phyloP scores from a whole-genome alignment of 768 basidiomycete genomes.

The Tylopilus sp. region DNA sequence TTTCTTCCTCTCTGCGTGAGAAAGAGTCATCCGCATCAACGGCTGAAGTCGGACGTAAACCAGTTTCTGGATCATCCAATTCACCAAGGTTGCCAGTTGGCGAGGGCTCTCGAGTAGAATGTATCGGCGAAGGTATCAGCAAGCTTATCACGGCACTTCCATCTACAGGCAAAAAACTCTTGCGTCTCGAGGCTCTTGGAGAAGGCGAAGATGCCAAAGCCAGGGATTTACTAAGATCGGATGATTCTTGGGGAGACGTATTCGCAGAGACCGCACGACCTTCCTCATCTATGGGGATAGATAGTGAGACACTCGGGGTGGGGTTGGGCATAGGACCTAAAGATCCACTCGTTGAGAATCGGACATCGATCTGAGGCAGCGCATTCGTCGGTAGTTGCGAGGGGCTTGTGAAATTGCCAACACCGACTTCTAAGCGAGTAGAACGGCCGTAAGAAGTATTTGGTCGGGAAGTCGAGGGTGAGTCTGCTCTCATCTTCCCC shows the following conservation, averaged over 20 bases:
- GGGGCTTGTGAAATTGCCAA: slow-evolving; percentile 23
- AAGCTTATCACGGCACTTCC: slow-evolving; percentile 58
- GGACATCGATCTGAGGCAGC: slow-evolving; percentile 63
- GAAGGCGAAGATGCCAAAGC: slow-evolving; percentile 39
- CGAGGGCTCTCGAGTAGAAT: slow-evolving; percentile 53
- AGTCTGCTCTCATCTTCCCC: slow-evolving; percentile 81
- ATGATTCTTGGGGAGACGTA: slow-evolving; percentile 1
- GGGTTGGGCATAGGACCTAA: slow-evolving; percentile 47
- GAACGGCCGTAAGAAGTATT: slow-evolving; percentile 30
- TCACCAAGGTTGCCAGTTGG: slow-evolving; percentile 38
- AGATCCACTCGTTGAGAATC: slow-evolving; percentile 68
- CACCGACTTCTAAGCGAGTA: slow-evolving; percentile 11
- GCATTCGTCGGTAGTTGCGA: slow-evolving; percentile 36
- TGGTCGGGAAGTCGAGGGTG: slow-evolving; percentile 39
- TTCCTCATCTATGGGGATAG: slow-evolving; percentile 23
- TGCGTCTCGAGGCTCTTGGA: slow-evolving; percentile 60
- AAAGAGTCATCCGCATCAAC: slow-evolving; percentile 41
- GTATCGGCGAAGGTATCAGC: slow-evolving; percentile 58
- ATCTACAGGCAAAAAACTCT: slow-evolving; percentile 89
- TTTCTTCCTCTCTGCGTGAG: slow-evolving; percentile 66
- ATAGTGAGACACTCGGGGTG: slow-evolving; percentile 29
- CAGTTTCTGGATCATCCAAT: slow-evolving; percentile 21
- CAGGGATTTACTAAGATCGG: slow-evolving; percentile 33
- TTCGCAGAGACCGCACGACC: slow-evolving; percentile 4
- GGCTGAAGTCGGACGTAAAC: slow-evolving; percentile 44